Conservation (phyloP, 352 stramenopile species). For the Pythium graminicola region DNA sequence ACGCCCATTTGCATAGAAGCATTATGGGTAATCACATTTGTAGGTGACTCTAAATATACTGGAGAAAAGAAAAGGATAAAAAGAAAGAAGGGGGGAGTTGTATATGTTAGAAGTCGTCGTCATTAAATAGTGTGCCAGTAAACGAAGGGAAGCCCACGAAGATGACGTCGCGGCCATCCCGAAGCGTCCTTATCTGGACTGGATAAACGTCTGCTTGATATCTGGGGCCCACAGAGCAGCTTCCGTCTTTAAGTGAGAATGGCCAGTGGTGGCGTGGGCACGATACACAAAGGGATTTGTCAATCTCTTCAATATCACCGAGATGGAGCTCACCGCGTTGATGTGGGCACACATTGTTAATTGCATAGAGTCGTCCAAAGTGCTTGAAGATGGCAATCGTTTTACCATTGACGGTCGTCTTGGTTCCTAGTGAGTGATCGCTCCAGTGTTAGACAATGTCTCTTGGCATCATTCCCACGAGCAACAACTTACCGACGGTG, state of each 20-base stretch:
- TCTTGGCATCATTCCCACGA: neutral
- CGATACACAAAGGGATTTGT: constrained; percentile 58
- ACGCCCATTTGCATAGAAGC: constrained; percentile 9
- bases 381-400: constrained; percentile 81
- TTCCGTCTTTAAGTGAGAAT: constrained; percentile 71
- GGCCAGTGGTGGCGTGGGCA: constrained; percentile 79
- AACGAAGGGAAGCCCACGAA: constrained; percentile 68
- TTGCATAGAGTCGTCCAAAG: constrained; percentile 53
- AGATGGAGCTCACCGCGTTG: constrained; percentile 71
- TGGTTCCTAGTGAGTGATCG: constrained; percentile 40
- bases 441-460: neutral
- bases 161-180: constrained; percentile 41
- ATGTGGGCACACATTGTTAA: constrained; percentile 75
- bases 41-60: too few species aligned
- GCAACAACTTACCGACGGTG: constrained; percentile 41
- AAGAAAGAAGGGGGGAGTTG: too few species aligned
- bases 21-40: too few species aligned
- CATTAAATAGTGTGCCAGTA: constrained; percentile 50
- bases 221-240: constrained; percentile 48
- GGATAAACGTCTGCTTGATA: constrained; percentile 56
- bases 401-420: constrained; percentile 56
- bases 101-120: constrained; percentile 66
- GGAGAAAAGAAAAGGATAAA: constrained; percentile 3
- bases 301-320: constrained; percentile 84
- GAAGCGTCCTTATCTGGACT: constrained; percentile 38